These are phyloP conservation scores for Penicillium coprophilum DNA, from an alignment of 495 filamentous ascomycete genomes.

Conservation along the genomic window DNA sequence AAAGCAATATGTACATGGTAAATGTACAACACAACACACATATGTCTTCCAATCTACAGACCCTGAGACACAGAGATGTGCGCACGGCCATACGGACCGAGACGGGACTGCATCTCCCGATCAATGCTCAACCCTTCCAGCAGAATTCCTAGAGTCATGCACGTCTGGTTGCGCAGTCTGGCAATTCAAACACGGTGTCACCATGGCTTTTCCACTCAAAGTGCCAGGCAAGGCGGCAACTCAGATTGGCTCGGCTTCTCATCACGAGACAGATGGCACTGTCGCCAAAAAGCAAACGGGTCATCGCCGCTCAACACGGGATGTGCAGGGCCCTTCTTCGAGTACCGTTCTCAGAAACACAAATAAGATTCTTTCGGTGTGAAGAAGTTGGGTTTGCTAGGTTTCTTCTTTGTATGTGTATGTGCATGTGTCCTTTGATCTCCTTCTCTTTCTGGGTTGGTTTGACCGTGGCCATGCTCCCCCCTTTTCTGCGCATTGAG, in stretches of 20 bases:
- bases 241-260: conserved; percentile 15
- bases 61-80: conserved; percentile 16
- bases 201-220: conserved; percentile 24
- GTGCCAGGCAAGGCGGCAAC: conserved; percentile 5
- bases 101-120: conserved; percentile 26
- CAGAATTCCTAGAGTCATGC: conserved; percentile 23
- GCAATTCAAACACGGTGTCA: conserved; percentile 24
- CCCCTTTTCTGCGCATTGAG: conserved; percentile 15
- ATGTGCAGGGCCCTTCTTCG: conserved; percentile 6
- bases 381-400: conserved; percentile 7
- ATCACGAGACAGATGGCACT: conserved; percentile 27
- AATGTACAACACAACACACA: background rate
- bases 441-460: conserved; percentile 19
- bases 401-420: background rate
- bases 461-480: conserved; percentile 17
- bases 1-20: background rate
- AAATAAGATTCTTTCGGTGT: conserved; percentile 1
- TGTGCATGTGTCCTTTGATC: conserved; percentile 14
- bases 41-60: background rate
- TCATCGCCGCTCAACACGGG: conserved; percentile 16
- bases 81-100: conserved; percentile 28
- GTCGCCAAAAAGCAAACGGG: conserved; percentile 17
- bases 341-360: conserved; percentile 11
- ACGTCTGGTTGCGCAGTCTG: conserved; percentile 24
- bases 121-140: conserved; percentile 15